Evolutionary conservation across 176 grass and related monocot genomes (phyloP).

Genomic region (Lolium perenne): DNA sequence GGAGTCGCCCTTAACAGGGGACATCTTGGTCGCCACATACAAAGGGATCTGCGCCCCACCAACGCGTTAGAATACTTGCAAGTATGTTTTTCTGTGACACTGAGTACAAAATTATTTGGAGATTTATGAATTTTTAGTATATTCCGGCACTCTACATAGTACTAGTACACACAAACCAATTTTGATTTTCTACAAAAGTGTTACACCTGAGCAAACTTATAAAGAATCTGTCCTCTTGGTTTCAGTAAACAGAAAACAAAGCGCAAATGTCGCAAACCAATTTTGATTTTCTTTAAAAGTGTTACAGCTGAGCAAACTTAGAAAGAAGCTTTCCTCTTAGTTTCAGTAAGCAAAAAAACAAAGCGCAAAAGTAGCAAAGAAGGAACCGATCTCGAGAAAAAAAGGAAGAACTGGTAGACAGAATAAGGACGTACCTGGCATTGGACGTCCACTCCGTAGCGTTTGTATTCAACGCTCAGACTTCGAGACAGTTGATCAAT

Average conservation of each 20-base stretch:
- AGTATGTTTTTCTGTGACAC: not conserved
- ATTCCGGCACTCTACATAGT: not conserved
- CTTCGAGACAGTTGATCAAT: conserved; percentile 78
- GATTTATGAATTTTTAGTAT: not conserved
- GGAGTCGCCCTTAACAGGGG: conserved; percentile 37
- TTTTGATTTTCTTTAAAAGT: not conserved
- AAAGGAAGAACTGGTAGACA: not conserved
- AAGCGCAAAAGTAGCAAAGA: not conserved
- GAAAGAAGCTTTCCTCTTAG: not conserved
- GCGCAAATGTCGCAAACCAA: not conserved
- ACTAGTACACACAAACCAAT: not conserved
- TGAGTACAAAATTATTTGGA: not conserved
- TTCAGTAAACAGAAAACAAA: not conserved
- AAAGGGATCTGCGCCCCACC: conserved; percentile 48
- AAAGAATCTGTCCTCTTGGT: not conserved
- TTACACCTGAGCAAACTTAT: not conserved
- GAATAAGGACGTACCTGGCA: conserved; percentile 61
- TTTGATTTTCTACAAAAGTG: not conserved
- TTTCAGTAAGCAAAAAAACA: not conserved
- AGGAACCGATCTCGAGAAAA: not conserved
- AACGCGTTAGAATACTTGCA: not conserved
- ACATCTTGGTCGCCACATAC: conserved; percentile 72
- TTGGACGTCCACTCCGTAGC: conserved; percentile 72
- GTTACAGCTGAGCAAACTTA: not conserved
- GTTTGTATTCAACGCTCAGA: conserved; percentile 69